Conservation (phyloP, 2,329 filamentous ascomycete genomes). For the Coleophoma eucalyptorum region DNA sequence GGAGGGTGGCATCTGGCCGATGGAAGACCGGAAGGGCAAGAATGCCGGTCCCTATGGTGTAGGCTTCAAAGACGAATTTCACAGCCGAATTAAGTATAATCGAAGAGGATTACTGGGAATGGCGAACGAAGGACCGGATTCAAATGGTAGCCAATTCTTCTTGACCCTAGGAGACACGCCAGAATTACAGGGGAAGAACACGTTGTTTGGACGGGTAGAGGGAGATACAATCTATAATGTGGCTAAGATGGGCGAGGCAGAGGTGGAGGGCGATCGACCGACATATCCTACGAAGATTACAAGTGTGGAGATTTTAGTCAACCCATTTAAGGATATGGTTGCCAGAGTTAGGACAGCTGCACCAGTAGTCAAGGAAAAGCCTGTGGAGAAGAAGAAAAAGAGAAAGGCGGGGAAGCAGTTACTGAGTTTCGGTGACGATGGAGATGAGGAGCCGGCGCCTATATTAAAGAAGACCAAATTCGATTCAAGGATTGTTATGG, state of each 20-base stretch:
- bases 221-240: conserved; percentile 96
- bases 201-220: conserved; percentile 85
- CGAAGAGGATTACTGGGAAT: conserved; percentile 88
- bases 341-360: conserved; percentile 58
- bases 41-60: conserved; percentile 58
- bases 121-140: conserved; percentile 81
- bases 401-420: conserved; percentile 72
- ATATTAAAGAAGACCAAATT: conserved; percentile 74
- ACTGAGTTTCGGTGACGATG: conserved; percentile 72
- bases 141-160: conserved; percentile 97
- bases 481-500: conserved; percentile 69
- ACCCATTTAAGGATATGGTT: conserved; percentile 79
- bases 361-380: conserved; percentile 40
- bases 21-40: conserved; percentile 59
- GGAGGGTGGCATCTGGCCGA: conserved; percentile 38
- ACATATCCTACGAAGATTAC: conserved; percentile 81
- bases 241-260: conserved; percentile 86
- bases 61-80: conserved; percentile 79
- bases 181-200: conserved; percentile 86
- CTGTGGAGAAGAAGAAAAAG: conserved; percentile 57
- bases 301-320: conserved; percentile 70
- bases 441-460: conserved; percentile 50
- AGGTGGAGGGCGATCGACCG: conserved; percentile 79
- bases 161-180: conserved; percentile 82
- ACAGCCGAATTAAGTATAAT: conserved; percentile 90